Percentiles rank a stretch among this genome's conserved stretches.
These are phyloP conservation scores for Cyberlindnera subsufficiens DNA, from an alignment of 805 yeast genomes.

Conservation along the genomic window DNA sequence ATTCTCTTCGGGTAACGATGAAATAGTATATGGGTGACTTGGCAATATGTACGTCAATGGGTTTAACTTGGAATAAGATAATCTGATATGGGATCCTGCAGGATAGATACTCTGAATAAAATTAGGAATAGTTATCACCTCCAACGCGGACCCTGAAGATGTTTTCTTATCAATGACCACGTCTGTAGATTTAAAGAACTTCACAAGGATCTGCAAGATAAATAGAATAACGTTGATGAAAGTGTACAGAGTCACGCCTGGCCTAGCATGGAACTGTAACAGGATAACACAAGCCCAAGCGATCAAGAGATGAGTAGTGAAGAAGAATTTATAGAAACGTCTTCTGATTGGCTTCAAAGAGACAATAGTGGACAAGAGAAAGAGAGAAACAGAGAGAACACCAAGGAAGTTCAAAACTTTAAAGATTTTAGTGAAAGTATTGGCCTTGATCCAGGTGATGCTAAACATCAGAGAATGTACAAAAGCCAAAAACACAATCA, in stretches of 20 bases:
- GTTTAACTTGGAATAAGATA: conserved; percentile 32
- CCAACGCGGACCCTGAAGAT: conserved; percentile 17
- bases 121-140: conserved; percentile 22
- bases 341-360: conserved; percentile 47
- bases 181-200: conserved; percentile 23
- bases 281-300: conserved; percentile 39
- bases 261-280: conserved; percentile 62
- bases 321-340: conserved; percentile 46
- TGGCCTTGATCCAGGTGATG: conserved; percentile 39
- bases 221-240: conserved; percentile 26
- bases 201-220: conserved; percentile 30
- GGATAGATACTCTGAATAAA: conserved; percentile 15
- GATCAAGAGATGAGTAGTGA: conserved; percentile 48
- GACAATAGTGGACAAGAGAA: conserved; percentile 33
- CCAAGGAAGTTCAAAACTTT: conserved; percentile 47
- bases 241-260: conserved; percentile 44
- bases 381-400: conserved; percentile 32
- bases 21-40: conserved; percentile 64
- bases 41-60: conserved; percentile 46
- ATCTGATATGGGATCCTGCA: conserved; percentile 57
- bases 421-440: conserved; percentile 30
- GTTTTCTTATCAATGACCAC: conserved; percentile 12
- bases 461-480: conserved; percentile 51
- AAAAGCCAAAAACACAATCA: conserved; percentile 38
- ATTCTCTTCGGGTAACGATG: conserved; percentile 36